phyloP scores from a whole-genome alignment of 2,329 filamentous ascomycete genomes.

The Calonectria naviculata region DNA sequence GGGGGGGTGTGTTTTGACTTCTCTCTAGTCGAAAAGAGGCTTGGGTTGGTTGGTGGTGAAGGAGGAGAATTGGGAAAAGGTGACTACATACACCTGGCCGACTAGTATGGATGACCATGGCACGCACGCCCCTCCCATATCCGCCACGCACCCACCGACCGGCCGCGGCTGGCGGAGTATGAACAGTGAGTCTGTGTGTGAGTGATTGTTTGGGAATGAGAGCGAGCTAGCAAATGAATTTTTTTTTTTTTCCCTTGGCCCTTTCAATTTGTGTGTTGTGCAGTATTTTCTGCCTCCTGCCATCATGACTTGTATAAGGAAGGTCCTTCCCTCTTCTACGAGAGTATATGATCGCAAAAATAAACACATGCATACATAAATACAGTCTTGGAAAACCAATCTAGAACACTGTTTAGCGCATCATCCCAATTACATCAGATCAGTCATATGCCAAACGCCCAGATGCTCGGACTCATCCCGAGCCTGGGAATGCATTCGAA shows the following conservation, averaged over 20 bases:
- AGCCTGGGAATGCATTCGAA: constrained; percentile 4
- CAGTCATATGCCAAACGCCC: background rate
- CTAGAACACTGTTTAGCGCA: background rate
- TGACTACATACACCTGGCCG: background rate
- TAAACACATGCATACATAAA: too few relatives aligned
- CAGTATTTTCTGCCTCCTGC: background rate
- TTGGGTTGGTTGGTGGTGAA: background rate
- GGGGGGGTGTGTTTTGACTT: background rate
- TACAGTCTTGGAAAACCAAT: background rate
- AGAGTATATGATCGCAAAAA: too few relatives aligned
- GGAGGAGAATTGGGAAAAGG: background rate
- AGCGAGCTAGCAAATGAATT: background rate
- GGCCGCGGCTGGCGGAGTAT: background rate
- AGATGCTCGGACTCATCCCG: constrained; percentile 3
- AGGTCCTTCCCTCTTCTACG: background rate
- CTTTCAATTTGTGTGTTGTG: background rate
- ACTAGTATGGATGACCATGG: constrained; percentile 3
- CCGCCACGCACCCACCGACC: constrained; percentile 4
- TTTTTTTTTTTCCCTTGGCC: background rate
- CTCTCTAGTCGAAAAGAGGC: constrained; percentile 8
- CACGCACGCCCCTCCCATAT: constrained; percentile 6
- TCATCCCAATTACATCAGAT: background rate
- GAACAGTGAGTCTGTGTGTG: background rate
- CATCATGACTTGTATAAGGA: background rate
- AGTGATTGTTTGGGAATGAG: background rate